Evolutionary conservation across 352 stramenopile species (phyloP).

Genomic region (Pythium insidiosum): DNA sequence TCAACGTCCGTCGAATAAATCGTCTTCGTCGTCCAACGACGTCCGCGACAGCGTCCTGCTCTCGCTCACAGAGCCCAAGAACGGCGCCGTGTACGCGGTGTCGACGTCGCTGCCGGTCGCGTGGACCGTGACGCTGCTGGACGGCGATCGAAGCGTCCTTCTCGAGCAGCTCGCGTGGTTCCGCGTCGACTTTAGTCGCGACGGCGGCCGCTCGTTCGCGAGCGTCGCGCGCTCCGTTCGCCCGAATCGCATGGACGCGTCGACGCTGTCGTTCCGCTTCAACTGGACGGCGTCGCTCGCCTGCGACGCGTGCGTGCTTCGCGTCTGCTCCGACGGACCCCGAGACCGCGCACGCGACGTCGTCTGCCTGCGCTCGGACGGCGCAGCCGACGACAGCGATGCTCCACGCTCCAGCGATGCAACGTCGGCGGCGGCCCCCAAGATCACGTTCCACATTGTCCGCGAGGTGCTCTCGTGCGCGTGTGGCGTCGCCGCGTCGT

Average conservation of each 20-base stretch:
- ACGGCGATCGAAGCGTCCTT: conserved; percentile 8
- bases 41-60: conserved; percentile 17
- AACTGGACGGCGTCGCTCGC: conserved; percentile 38
- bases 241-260: neutral
- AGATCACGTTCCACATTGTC: conserved; percentile 43
- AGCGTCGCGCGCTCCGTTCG: conserved; percentile 19
- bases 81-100: conserved; percentile 33
- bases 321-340: conserved; percentile 21
- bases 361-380: conserved; percentile 46
- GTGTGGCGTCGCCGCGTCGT: conserved; percentile 30
- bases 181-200: conserved; percentile 37
- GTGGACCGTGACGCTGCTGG: conserved; percentile 30
- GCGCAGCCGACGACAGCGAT: conserved; percentile 4
- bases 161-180: conserved; percentile 12
- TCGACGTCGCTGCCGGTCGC: conserved; percentile 29
- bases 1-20: neutral
- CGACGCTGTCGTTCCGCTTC: conserved; percentile 20
- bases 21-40: neutral
- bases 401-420: neutral
- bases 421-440: conserved; percentile 1
- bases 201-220: conserved; percentile 26
- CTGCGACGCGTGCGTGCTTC: conserved; percentile 37
- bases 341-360: conserved; percentile 3
- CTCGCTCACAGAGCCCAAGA: conserved; percentile 25
- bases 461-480: conserved; percentile 34